Conservation (phyloP, 129 eudicot genomes). For the Tagetes patula region DNA sequence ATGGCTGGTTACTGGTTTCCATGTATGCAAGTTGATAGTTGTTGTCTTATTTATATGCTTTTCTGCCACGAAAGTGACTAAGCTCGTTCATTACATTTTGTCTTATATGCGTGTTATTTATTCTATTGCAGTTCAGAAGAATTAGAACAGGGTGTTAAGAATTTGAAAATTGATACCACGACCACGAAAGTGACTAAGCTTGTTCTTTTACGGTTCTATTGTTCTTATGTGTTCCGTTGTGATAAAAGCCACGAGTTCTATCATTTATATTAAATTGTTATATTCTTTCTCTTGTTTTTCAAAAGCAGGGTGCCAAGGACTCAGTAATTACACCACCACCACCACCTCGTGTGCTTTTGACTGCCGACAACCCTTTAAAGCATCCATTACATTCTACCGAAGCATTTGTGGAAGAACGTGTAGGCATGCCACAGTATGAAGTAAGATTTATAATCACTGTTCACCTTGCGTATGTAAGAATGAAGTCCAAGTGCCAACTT, state of each 20-base stretch:
- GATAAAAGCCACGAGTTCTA: background rate
- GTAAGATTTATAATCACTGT: too few species aligned
- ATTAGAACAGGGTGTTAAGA: background rate
- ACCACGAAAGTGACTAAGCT: background rate
- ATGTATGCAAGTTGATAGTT: background rate
- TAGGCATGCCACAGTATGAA: too few species aligned
- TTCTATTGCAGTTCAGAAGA: background rate
- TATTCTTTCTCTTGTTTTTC: too few species aligned
- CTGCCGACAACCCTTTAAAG: too few species aligned
- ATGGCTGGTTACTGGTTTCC: background rate
- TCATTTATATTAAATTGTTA: background rate
- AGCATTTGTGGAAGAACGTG: too few species aligned
- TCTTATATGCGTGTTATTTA: background rate
- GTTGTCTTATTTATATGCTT: background rate
- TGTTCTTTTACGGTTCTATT: background rate
- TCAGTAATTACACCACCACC: too few species aligned
- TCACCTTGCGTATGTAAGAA: too few species aligned
- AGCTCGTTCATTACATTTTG: background rate
- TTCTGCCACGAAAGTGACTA: background rate
- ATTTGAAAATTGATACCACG: background rate
- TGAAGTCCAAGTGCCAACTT: too few species aligned
- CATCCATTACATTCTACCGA: too few species aligned
- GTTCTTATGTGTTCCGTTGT: background rate
- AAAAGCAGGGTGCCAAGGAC: too few species aligned
- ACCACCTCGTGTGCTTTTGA: too few species aligned